Base-by-base conservation (phyloP, 2,329 filamentous ascomycete species). In the Whalleya microplaca region DNA sequence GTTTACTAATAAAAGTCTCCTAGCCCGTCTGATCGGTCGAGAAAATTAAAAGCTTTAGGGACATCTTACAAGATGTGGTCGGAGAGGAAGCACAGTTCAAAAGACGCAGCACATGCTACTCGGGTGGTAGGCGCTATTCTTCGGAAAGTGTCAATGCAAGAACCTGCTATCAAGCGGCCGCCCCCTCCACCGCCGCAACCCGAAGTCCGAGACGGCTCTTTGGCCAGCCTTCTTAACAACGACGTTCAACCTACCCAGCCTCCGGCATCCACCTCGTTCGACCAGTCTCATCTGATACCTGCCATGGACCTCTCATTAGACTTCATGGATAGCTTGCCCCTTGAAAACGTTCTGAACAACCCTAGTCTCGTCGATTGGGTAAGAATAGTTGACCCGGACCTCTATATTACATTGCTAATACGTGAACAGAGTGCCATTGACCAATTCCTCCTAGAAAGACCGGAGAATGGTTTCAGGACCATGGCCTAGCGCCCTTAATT, bases 11-110 rank as follows among this genome's bases (percentile, higher is more conserved):
- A 53, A 70, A 51, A 47, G 40, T 19, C 48, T 7, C 21, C 27
- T 41, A 69, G 66, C 16, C 49, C 61, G 1, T 63, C 68, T 41
- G 72, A 76, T 18, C 73, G 74, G 18, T 66, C 67, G 14, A 64
- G 69, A 19, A 76, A 73, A 51, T 56, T 76, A 3, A 66, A 68
- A 27, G 68, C 76, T 21, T 69, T 81, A 16, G 71, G 72, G 19
- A 72, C 70, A 37, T 75, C 74, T n/a, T 72, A 76, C 50, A 68
- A 70, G 53, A 76, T 79, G 57, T 81, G 78, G 78, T 69, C 71
- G 9, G 70, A 72, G 21, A 70, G 75, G 42, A 71, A 73, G 45
- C 62, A 66, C 32, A 60, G 62, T 23, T 80, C 77, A 12, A 66
- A 67, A 45, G 78, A 81, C 37, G 78, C 78, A 2, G 68, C 69